These are phyloP conservation scores for Volvox carteri DNA, from an alignment of 163 green algal species.

Conservation along the genomic window DNA sequence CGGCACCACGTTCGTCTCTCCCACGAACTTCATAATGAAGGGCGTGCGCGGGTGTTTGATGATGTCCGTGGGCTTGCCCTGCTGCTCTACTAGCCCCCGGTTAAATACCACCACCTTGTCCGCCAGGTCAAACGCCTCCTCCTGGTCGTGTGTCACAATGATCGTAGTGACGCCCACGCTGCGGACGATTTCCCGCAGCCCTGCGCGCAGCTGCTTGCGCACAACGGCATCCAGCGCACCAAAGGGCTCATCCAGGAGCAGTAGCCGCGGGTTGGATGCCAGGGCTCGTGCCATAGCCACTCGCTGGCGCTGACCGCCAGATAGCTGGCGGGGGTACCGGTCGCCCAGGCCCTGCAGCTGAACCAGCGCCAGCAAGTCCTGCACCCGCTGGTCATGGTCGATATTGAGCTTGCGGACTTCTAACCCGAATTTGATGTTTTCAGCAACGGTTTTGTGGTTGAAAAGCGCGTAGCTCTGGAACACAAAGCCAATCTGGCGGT, in stretches of 20 bases:
- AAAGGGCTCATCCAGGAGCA: conserved; percentile 94
- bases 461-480: conserved; percentile 94
- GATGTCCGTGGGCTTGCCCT: conserved; percentile 78
- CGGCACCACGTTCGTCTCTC: conserved; percentile 81
- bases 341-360: conserved; percentile 74
- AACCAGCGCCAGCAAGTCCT: conserved; percentile 86
- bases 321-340: conserved; percentile 84
- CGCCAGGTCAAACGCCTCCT: conserved; percentile 91
- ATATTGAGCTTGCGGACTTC: conserved; percentile 82
- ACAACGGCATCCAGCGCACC: conserved; percentile 90
- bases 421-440: conserved; percentile 92
- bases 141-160: conserved; percentile 92
- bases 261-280: conserved; percentile 81
- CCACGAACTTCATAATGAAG: conserved; percentile 90
- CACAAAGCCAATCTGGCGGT: conserved; percentile 84
- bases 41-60: conserved; percentile 73
- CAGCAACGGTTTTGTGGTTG: conserved; percentile 88
- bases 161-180: conserved; percentile 86
- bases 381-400: conserved; percentile 79
- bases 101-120: conserved; percentile 91
- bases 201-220: conserved; percentile 77
- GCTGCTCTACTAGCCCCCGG: conserved; percentile 71
- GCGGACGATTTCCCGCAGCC: conserved; percentile 84
- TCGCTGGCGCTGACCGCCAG: conserved; percentile 89
- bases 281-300: conserved; percentile 88